Evolutionary conservation across 2,329 filamentous ascomycete genomes (phyloP).

Genomic region (Aspergillus viridinutans): DNA sequence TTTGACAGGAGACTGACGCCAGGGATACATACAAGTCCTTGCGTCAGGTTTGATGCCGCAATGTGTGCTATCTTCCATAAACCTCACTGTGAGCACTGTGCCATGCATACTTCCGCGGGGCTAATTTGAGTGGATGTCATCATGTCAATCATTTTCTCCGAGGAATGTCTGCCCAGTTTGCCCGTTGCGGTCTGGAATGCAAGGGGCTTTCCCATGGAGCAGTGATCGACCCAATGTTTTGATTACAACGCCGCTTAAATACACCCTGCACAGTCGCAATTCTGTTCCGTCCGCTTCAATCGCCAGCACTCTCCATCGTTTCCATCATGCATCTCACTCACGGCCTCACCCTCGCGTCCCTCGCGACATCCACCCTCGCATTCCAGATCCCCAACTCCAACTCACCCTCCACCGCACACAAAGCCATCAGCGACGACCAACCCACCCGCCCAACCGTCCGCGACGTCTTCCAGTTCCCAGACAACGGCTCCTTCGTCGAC

Average conservation of each 20-base stretch:
- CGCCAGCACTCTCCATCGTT: neutral
- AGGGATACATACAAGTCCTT: too few species aligned
- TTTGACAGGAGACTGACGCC: too few species aligned
- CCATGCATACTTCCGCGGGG: neutral
- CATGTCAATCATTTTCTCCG: neutral
- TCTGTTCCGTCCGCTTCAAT: neutral
- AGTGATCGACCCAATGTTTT: neutral
- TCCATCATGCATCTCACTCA: neutral
- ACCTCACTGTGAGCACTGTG: neutral
- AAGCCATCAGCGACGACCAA: neutral
- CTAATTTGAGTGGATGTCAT: neutral
- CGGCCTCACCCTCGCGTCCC: neutral
- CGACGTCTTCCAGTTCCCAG: conserved; percentile 17
- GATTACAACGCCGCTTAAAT: neutral
- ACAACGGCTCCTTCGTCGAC: conserved; percentile 22
- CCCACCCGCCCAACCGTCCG: neutral
- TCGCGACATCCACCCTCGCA: neutral
- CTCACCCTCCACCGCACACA: neutral
- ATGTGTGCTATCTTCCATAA: neutral
- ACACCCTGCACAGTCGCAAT: too few species aligned
- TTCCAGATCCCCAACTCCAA: neutral
- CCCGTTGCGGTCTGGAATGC: neutral
- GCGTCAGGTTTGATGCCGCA: too few species aligned
- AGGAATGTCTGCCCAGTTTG: neutral
- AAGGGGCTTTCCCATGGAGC: neutral